These are phyloP conservation scores for Suhomyces tanzawaensis DNA, from an alignment of 805 yeast genomes.

Conservation along the genomic window DNA sequence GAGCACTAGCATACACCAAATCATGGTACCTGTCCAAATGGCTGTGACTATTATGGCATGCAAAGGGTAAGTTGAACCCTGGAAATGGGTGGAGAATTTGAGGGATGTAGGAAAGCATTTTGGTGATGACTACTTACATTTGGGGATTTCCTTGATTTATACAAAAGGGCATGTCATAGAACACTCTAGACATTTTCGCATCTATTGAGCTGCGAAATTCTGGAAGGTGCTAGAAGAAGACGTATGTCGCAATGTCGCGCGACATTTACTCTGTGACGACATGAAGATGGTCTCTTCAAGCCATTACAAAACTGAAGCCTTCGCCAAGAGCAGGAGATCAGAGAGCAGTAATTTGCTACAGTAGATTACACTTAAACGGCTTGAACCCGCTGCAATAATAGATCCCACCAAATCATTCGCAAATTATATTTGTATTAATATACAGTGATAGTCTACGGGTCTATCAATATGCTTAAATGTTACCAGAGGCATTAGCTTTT, in stretches of 20 bases:
- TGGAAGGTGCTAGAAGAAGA: constrained; percentile 3
- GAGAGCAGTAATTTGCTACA: too few species aligned
- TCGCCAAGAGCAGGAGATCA: too few species aligned
- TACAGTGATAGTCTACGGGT: neutral
- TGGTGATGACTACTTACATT: too few species aligned
- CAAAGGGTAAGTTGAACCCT: neutral
- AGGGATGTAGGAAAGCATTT: neutral
- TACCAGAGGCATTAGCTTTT: constrained; percentile 40
- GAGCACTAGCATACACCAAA: neutral
- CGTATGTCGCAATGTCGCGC: neutral
- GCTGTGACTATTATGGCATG: neutral
- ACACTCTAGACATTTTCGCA: constrained; percentile 4
- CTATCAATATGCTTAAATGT: constrained; percentile 15
- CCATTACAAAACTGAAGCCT: too few species aligned
- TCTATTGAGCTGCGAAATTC: neutral
- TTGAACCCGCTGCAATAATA: too few species aligned
- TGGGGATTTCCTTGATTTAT: too few species aligned
- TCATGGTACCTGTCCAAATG: neutral
- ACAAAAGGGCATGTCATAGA: neutral
- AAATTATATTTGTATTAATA: neutral
- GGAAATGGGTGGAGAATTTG: neutral
- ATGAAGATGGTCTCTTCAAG: too few species aligned
- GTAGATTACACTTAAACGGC: too few species aligned
- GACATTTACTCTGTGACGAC: neutral
- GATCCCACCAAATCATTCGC: too few species aligned